Evolutionary conservation across 2,329 filamentous ascomycete genomes (phyloP).

Genomic region (Pseudogymnoascus sp.): DNA sequence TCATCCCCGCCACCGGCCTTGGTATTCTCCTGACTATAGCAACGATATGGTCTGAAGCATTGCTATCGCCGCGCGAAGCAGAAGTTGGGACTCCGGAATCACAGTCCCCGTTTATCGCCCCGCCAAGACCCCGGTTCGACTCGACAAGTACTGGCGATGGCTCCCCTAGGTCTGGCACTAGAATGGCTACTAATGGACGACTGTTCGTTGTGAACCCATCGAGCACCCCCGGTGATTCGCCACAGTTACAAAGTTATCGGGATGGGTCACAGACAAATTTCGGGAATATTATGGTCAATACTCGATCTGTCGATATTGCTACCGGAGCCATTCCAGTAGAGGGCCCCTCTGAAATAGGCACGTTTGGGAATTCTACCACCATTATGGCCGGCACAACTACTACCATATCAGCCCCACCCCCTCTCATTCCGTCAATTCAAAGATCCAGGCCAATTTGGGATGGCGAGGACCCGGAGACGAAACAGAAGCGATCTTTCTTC

Average conservation of each 20-base stretch:
- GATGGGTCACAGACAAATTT: not conserved
- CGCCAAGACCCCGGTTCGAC: slow-evolving; percentile 20
- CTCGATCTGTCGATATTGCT: not conserved
- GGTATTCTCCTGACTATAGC: slow-evolving; percentile 24
- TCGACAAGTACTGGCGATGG: slow-evolving; percentile 19
- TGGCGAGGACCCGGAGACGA: not conserved
- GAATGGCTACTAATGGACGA: slow-evolving; percentile 19
- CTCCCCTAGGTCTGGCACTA: slow-evolving; percentile 20
- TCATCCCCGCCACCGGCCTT: slow-evolving; percentile 25
- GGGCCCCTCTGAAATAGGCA: not conserved
- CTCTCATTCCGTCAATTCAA: slow-evolving; percentile 11
- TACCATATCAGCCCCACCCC: not conserved
- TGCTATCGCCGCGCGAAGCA: slow-evolving; percentile 19
- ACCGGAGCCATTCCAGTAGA: not conserved
- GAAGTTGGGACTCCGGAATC: slow-evolving; percentile 23
- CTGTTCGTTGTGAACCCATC: slow-evolving; percentile 27
- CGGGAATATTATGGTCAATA: slow-evolving; percentile 4
- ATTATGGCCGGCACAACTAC: not conserved
- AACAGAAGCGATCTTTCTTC: slow-evolving; percentile 22
- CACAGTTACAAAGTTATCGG: slow-evolving; percentile 4
- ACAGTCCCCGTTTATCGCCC: slow-evolving; percentile 24
- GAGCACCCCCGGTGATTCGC: slow-evolving; percentile 20
- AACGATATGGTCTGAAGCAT: slow-evolving; percentile 19
- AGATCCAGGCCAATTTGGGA: slow-evolving; percentile 9
- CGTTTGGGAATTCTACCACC: not conserved